Base-by-base conservation (phyloP, 345 rosid genomes). In the Lumnitzera littorea region DNA sequence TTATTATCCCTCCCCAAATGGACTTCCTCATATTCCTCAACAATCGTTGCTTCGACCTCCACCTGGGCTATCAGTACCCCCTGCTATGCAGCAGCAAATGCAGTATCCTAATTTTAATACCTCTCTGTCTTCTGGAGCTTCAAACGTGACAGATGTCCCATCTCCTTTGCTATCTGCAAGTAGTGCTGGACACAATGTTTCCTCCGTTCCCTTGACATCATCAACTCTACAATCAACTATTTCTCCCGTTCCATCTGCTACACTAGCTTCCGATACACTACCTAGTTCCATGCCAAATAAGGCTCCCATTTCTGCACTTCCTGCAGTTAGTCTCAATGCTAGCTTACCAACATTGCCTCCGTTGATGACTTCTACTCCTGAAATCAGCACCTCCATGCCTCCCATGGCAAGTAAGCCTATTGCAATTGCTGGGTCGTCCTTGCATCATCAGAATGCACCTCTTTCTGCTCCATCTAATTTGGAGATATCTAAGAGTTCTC, bases 31-130 rank as follows among this genome's bases (percentile, higher is more conserved):
- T 63, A 16, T 89, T 79, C 96, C 77, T 63, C 96, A 92, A 65
- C 98, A 89, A 67, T 65, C 98, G 70, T 64, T 83, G 69, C 84
- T 87, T 71, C 82, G 82, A 41, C 84, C 98, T 12, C 86, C 92
- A 50, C 91, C 80, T 50, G 96, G 89, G 60, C 50, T 85, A 61
- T 70, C 89, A 48, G 73, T 92, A 83, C 83, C 87, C 48, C 71
- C 80, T 64, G 57, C 91, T 50, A 71, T 88, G 80, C 95, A 72
- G 68, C 95, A 79, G 50, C 87, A 87, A 4, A 59, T 89, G 76
- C 98, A 80, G 24, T 87, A 78, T 73, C 91, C 91, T 62, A 82
- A 67, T 75, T 87, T 81, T 57, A 89, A 79, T 84, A 51, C 78
- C 11, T 55, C 80, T 59, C 68, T 81, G 36, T 85, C 80, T 2